phyloP scores from a whole-genome alignment of 2,329 filamentous ascomycete species.

The Lachnellula subtilissima region DNA sequence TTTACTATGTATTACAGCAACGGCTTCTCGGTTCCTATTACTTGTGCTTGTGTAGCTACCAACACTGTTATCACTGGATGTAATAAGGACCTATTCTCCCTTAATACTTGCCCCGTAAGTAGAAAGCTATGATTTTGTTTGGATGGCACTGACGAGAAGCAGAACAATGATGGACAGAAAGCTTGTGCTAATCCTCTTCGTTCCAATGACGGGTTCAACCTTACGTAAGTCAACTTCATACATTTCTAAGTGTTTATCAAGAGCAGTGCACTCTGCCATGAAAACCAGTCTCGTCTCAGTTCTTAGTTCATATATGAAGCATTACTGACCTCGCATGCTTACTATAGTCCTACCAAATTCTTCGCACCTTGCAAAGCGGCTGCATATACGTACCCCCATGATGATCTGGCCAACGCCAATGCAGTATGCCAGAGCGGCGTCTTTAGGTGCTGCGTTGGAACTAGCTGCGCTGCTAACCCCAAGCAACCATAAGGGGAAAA shows the following conservation, averaged over 20 bases:
- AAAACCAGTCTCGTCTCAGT: no score
- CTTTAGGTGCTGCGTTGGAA: conserved; percentile 2
- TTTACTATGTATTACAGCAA: neutral
- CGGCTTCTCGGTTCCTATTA: conserved; percentile 2
- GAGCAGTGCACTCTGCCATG: no score
- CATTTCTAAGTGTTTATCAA: no score
- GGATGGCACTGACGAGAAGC: neutral
- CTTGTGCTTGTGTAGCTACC: neutral
- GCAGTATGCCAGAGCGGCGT: neutral
- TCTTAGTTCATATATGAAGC: no score
- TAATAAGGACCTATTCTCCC: neutral
- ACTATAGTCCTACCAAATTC: neutral
- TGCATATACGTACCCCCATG: conserved; percentile 1
- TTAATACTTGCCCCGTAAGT: conserved; percentile 1
- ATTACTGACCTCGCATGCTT: no score
- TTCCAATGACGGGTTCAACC: neutral
- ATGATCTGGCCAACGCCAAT: neutral
- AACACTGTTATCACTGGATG: neutral
- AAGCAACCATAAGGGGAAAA: neutral
- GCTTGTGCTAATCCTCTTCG: neutral
- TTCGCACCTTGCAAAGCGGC: neutral
- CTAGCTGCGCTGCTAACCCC: neutral
- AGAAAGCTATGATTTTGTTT: neutral
- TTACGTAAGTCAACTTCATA: neutral
- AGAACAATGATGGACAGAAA: neutral